Percentiles rank a stretch among this genome's conserved stretches.
Conservation (phyloP, 139 green algal species). For the Edaphochlamys debaryana region DNA sequence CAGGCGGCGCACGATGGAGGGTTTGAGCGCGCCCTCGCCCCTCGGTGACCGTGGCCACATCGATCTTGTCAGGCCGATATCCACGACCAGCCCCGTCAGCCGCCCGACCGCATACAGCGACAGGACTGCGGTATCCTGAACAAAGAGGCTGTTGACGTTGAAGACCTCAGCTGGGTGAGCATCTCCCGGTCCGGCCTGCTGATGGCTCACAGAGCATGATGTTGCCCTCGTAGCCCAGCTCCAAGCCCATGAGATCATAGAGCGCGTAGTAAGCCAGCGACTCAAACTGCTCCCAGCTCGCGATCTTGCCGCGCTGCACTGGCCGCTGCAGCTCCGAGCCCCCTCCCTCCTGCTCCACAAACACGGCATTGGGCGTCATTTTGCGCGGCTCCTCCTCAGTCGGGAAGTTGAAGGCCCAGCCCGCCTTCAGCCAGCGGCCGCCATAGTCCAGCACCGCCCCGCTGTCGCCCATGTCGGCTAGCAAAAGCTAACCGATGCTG, state of each 20-base stretch:
- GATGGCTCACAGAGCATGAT: constrained; percentile 79
- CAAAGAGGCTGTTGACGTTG: constrained; percentile 77
- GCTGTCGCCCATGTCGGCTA: constrained; percentile 46
- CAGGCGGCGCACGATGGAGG: constrained; percentile 58
- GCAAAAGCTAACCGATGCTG: not conserved
- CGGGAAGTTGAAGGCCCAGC: constrained; percentile 67
- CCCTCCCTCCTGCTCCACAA: not conserved
- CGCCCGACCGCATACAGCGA: constrained; percentile 83
- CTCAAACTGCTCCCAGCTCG: constrained; percentile 75
- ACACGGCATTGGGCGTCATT: constrained; percentile 40
- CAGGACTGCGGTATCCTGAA: constrained; percentile 74
- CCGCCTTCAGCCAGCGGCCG: constrained; percentile 74
- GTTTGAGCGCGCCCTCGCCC: constrained; percentile 81
- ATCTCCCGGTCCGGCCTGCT: constrained; percentile 72
- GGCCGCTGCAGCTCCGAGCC: constrained; percentile 18
- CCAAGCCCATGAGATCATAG: constrained; percentile 81
- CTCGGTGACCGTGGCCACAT: constrained; percentile 81
- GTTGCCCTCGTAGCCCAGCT: constrained; percentile 70
- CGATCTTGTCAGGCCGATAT: constrained; percentile 82
- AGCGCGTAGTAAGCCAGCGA: constrained; percentile 73
- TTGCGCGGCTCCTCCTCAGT: constrained; percentile 71
- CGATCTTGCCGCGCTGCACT: constrained; percentile 60
- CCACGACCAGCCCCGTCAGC: constrained; percentile 79
- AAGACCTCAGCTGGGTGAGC: constrained; percentile 82
- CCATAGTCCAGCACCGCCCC: constrained; percentile 73